A percentile compares a stretch with the other conserved stretches of the same genome.
Evolutionary conservation across 805 yeast species (phyloP).

Genomic region (Yamadazyma sp.): DNA sequence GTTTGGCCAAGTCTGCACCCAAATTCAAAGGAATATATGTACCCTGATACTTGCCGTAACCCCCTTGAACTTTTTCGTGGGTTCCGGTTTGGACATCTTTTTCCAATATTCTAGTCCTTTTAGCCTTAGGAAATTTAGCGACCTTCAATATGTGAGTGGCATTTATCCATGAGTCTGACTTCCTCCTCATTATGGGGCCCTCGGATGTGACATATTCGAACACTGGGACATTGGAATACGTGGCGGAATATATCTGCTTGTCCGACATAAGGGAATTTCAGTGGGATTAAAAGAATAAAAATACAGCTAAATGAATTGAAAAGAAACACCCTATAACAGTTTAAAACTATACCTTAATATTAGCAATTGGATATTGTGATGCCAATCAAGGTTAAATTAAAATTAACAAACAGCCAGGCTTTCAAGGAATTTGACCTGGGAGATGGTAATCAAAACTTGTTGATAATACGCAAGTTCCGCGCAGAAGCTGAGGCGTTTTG

Average conservation of each 20-base stretch:
- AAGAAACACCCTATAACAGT: background rate
- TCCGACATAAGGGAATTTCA: slow-evolving; percentile 12
- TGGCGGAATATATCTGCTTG: slow-evolving; percentile 61
- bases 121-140: slow-evolving; percentile 66
- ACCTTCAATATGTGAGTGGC: slow-evolving; percentile 71
- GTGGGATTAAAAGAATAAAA: slow-evolving; percentile 1
- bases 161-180: slow-evolving; percentile 63
- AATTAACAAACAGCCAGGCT: background rate
- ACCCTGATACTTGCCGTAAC: slow-evolving; percentile 66
- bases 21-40: slow-evolving; percentile 45
- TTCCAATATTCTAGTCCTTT: slow-evolving; percentile 62
- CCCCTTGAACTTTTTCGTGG: slow-evolving; percentile 73
- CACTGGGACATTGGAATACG: slow-evolving; percentile 73
- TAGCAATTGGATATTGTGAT: too few species aligned
- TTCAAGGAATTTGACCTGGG: background rate
- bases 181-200: slow-evolving; percentile 69
- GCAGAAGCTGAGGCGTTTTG: slow-evolving; percentile 1
- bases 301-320: background rate
- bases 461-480: slow-evolving; percentile 4
- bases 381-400: too few species aligned
- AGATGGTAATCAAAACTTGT: slow-evolving; percentile 3
- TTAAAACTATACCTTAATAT: too few species aligned
- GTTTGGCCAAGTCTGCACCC: slow-evolving; percentile 40
- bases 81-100: slow-evolving; percentile 61
- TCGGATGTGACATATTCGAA: slow-evolving; percentile 66